Percentiles rank a stretch among this genome's conserved stretches.
phyloP scores from a whole-genome alignment of 2,329 filamentous ascomycete species.

The Aspergillus thermomutatus region DNA sequence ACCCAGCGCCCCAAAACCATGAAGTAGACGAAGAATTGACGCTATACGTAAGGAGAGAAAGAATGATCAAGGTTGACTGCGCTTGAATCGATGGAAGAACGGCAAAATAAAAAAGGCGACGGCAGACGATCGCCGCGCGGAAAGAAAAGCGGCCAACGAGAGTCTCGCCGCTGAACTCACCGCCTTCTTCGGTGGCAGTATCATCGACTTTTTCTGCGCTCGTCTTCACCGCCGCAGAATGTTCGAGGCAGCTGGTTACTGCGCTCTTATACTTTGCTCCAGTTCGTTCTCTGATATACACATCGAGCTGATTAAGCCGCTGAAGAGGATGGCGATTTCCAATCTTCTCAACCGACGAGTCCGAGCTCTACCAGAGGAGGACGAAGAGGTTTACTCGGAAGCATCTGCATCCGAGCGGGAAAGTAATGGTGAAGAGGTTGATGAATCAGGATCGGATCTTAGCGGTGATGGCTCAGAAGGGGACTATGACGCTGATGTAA shows the following conservation, averaged over 20 bases:
- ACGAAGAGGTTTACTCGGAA: slow-evolving; percentile 40
- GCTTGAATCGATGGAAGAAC: background rate
- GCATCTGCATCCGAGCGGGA: slow-evolving; percentile 22
- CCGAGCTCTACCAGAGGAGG: slow-evolving; percentile 36
- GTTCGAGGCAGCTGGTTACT: background rate
- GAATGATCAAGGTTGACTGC: background rate
- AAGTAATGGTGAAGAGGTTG: slow-evolving; percentile 13
- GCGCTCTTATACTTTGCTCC: background rate
- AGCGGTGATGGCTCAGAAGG: slow-evolving; percentile 10
- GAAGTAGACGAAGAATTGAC: background rate
- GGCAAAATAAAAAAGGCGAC: slow-evolving; percentile 1
- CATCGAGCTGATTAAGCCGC: background rate
- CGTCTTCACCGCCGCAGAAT: background rate
- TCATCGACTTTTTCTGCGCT: slow-evolving; percentile 18
- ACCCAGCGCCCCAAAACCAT: slow-evolving; percentile 2
- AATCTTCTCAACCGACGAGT: slow-evolving; percentile 42
- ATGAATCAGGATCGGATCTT: slow-evolving; percentile 14
- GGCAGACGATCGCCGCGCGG: background rate
- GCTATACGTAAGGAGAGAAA: background rate
- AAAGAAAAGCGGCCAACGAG: background rate
- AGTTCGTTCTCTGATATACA: background rate
- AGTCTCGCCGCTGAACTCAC: slow-evolving; percentile 12
- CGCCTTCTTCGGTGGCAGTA: slow-evolving; percentile 26
- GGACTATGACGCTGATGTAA: slow-evolving; percentile 8
- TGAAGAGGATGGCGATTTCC: slow-evolving; percentile 32